Evolutionary conservation across 2,329 filamentous ascomycete species (phyloP).

Genomic region (Fusarium duplospermum): DNA sequence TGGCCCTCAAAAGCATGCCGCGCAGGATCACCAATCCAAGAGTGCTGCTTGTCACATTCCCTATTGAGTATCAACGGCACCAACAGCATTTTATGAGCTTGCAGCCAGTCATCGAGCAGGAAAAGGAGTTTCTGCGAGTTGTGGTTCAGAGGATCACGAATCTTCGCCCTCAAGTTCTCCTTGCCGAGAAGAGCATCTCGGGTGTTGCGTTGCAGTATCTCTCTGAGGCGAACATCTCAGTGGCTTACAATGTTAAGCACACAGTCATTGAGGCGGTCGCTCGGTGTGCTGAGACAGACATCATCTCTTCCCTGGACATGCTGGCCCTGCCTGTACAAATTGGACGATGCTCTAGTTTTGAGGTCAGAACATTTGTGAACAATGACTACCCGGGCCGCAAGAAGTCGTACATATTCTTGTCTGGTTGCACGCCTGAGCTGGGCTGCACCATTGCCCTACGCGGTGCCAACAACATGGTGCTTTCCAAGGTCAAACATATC

Average conservation of each 20-base stretch:
- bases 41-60: slow-evolving; percentile 92
- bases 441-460: slow-evolving; percentile 95
- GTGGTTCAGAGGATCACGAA: slow-evolving; percentile 92
- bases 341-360: slow-evolving; percentile 86
- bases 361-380: slow-evolving; percentile 95
- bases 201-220: slow-evolving; percentile 90
- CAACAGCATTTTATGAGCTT: slow-evolving; percentile 94
- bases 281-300: slow-evolving; percentile 88
- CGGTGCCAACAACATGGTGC: slow-evolving; percentile 76
- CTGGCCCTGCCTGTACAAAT: slow-evolving; percentile 78
- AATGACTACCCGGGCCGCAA: slow-evolving; percentile 78
- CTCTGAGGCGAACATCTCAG: slow-evolving; percentile 88
- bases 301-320: slow-evolving; percentile 96
- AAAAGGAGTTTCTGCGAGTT: slow-evolving; percentile 91
- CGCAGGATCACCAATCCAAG: slow-evolving; percentile 85
- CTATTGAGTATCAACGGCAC: slow-evolving; percentile 94
- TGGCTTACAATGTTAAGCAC: slow-evolving; percentile 95
- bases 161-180: slow-evolving; percentile 83
- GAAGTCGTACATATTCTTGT: slow-evolving; percentile 96
- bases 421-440: slow-evolving; percentile 87
- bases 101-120: slow-evolving; percentile 95
- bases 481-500: slow-evolving; percentile 88
- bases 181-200: slow-evolving; percentile 94
- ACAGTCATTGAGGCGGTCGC: slow-evolving; percentile 96
- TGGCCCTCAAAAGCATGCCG: slow-evolving; percentile 96